Percentiles rank a stretch among this genome's conserved stretches.
phyloP scores from a whole-genome alignment of 208 protist genomes.

The Tritrichomonas foetus region DNA sequence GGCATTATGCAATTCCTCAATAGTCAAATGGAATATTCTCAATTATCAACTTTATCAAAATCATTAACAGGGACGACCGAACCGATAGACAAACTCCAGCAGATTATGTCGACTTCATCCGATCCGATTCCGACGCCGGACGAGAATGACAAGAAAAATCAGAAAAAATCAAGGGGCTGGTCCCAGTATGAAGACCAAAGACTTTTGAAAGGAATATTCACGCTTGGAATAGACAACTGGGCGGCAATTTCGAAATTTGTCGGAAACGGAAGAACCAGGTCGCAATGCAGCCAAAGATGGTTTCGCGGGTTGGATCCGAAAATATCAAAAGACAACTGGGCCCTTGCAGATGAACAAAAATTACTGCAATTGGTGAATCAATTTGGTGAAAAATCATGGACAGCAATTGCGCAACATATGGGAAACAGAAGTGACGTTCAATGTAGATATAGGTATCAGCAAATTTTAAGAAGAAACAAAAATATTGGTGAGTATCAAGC shows the following conservation, averaged over 20 bases:
- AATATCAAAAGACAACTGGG: slow-evolving; percentile 13
- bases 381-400: background rate
- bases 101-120: no score
- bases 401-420: background rate
- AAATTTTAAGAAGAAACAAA: no score
- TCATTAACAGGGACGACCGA: no score
- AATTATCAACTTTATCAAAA: no score
- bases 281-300: background rate
- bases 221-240: slow-evolving; percentile 8
- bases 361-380: background rate
- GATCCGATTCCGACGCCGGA: no score
- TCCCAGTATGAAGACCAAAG: background rate
- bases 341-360: background rate
- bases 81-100: no score
- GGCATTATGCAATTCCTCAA: no score
- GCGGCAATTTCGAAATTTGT: background rate
- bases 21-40: no score
- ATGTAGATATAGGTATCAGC: no score
- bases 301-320: background rate
- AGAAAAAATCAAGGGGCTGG: no score
- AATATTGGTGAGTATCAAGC: no score
- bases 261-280: background rate
- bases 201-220: background rate
- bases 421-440: slow-evolving; percentile 30
- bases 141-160: no score